Percentiles rank a stretch among this genome's conserved stretches.
Conservation (phyloP, 805 yeast species). For the Lipomyces kockii region DNA sequence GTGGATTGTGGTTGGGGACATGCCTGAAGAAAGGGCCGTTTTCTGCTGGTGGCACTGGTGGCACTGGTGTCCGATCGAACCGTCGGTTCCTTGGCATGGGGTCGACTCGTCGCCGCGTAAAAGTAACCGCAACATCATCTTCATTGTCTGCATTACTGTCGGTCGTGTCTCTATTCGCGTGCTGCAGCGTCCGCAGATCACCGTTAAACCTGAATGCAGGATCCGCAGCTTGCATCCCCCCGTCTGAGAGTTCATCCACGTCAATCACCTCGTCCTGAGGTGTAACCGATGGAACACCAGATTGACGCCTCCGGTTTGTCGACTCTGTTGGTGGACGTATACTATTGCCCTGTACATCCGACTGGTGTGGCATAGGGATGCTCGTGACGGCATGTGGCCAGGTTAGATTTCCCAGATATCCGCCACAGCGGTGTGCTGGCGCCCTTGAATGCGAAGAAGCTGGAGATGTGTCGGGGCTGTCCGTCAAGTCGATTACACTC, state of each 20-base stretch:
- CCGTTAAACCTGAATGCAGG: neutral
- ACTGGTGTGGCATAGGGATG: neutral
- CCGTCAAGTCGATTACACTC: neutral
- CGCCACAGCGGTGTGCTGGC: neutral
- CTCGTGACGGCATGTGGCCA: neutral
- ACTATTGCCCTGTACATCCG: neutral
- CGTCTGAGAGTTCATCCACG: constrained; percentile 23
- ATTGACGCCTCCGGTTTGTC: neutral
- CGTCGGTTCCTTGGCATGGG: neutral
- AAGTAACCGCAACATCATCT: neutral
- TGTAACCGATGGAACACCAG: neutral
- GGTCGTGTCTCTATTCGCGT: neutral
- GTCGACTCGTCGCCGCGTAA: neutral
- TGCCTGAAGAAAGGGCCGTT: neutral
- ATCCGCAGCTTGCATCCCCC: neutral
- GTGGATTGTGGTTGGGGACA: neutral
- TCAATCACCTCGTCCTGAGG: constrained; percentile 18
- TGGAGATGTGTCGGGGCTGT: neutral
- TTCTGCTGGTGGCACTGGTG: neutral
- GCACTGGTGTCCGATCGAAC: neutral
- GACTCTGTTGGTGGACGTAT: neutral
- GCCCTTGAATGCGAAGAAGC: neutral
- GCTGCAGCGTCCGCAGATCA: neutral
- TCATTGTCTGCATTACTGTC: neutral
- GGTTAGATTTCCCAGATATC: neutral